A percentile compares a stretch with the other conserved stretches of the same genome.
These are phyloP conservation scores for Candida caryicola DNA, from an alignment of 805 yeast genomes.

Conservation along the genomic window DNA sequence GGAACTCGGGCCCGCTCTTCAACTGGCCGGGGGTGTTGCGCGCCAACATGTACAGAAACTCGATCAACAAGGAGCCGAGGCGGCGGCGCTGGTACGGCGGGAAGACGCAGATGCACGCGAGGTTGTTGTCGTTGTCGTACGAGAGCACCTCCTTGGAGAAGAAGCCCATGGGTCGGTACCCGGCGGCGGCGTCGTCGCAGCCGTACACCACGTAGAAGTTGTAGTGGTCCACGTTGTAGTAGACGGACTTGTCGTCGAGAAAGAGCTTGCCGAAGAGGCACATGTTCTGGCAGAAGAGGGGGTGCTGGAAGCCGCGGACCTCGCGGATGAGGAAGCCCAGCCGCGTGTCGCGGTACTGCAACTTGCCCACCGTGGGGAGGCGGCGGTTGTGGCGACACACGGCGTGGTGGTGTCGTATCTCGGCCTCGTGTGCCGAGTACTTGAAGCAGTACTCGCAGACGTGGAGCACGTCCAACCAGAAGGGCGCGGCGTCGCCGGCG, in stretches of 20 bases:
- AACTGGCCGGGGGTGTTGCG: conserved; percentile 48
- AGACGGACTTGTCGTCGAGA: conserved; percentile 85
- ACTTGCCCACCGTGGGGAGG: conserved; percentile 56
- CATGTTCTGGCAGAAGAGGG: conserved; percentile 75
- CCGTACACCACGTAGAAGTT: conserved; percentile 77
- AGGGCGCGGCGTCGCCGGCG: conserved; percentile 9
- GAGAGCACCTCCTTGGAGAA: conserved; percentile 85
- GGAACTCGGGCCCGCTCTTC: conserved; percentile 88
- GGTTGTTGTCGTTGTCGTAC: conserved; percentile 69
- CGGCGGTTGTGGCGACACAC: conserved; percentile 36
- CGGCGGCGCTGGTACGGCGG: conserved; percentile 87
- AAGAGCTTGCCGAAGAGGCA: conserved; percentile 85
- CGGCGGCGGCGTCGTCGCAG: conserved; percentile 18
- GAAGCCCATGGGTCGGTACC: conserved; percentile 73
- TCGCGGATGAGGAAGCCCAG: conserved; percentile 51
- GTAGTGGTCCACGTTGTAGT: conserved; percentile 73
- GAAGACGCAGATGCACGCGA: conserved; percentile 87
- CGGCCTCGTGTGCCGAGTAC: conserved; percentile 52
- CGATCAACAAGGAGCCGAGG: conserved; percentile 76
- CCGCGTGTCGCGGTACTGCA: conserved; percentile 60
- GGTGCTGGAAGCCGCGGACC: conserved; percentile 63
- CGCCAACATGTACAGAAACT: conserved; percentile 78
- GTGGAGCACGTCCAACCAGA: conserved; percentile 60
- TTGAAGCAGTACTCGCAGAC: conserved; percentile 86
- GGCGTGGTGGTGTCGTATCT: conserved; percentile 49